Evolutionary conservation across 805 yeast genomes (phyloP), one percentile per base, ranked within the genome.

Genomic region (Starmera amethionina): DNA sequence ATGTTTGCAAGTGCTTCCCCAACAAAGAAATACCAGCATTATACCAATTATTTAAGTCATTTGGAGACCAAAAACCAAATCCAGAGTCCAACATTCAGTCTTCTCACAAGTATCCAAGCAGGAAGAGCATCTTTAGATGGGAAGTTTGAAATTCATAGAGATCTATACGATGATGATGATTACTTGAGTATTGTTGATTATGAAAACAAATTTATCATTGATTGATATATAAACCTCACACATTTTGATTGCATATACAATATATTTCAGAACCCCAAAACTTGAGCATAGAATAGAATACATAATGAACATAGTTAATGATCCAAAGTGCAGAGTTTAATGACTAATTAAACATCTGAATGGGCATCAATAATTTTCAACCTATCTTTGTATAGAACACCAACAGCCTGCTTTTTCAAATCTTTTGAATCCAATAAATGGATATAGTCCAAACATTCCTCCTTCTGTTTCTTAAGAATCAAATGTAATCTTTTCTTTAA

Each of bases 381-480:
- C 33, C 46, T 45, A 12, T 53, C 51, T 16, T 28, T 43, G 30
- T 46, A 46, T 12, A 53, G 36, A 18, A 31, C 31, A n/a, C 40
- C 40, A 32, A 44, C 39, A 4, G 39, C 37, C 12, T 32, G 34
- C 6, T 22, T 28, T 30, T 49, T 55, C 2, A 32, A 18, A 32
- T 53, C 58, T 28, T 49, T 44, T 22, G 43, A 41, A 34, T 43
- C 49, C 22, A 51, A 56, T 32, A 52, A 46, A 15, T 41, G 31
- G 16, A 48, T 31, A 30, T 50, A 42, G 8, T 43, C 27, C 11
- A 56, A 57, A 40, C 56, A 53, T 18, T 59, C 58, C 10, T 42
- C 42, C 14, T 54, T 39, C 16, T 46, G 52, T 37, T 63, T 56
- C 8, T 48, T 43, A 42, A 70, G 46, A 8, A 75, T 64, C 29